A percentile compares a stretch with the other conserved stretches of the same genome.
These are phyloP conservation scores for Talaromyces rugulosus DNA, from an alignment of 2,329 filamentous ascomycete genomes.

Conservation along the genomic window DNA sequence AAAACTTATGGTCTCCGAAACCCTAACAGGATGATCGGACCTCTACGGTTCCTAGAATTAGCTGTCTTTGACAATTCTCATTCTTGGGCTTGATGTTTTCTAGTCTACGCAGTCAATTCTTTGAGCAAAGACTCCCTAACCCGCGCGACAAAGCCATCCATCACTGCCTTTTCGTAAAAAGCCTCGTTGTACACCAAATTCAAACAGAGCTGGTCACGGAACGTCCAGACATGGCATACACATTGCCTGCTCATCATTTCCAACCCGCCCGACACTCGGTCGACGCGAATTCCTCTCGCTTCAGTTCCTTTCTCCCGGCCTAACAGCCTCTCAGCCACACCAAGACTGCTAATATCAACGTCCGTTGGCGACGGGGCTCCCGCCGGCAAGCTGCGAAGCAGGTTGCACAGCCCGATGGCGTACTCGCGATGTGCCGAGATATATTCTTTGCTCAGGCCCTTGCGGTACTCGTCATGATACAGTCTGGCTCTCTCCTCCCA, in stretches of 20 bases:
- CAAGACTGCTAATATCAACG: slow-evolving; percentile 21
- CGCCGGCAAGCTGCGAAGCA: slow-evolving; percentile 19
- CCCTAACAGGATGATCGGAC: too few relatives aligned
- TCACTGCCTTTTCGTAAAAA: slow-evolving; percentile 24
- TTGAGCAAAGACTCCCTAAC: slow-evolving; percentile 1
- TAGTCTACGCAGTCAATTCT: slow-evolving; percentile 11
- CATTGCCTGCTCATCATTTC: slow-evolving; percentile 27
- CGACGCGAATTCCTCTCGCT: slow-evolving; percentile 20
- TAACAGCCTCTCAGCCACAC: slow-evolving; percentile 14
- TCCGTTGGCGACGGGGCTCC: slow-evolving; percentile 24
- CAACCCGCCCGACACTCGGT: slow-evolving; percentile 25
- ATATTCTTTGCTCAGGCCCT: slow-evolving; percentile 18
- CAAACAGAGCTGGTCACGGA: slow-evolving; percentile 28
- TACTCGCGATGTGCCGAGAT: slow-evolving; percentile 25
- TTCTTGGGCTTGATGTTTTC: too few relatives aligned
- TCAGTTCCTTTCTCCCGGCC: slow-evolving; percentile 20
- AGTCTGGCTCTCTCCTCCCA: slow-evolving; percentile 16
- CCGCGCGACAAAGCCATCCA: slow-evolving; percentile 17
- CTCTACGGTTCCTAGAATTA: too few relatives aligned
- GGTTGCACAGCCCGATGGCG: slow-evolving; percentile 18
- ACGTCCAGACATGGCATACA: slow-evolving; percentile 29
- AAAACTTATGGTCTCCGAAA: too few relatives aligned
- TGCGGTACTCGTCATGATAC: slow-evolving; percentile 19
- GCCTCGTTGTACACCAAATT: slow-evolving; percentile 30
- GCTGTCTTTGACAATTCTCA: too few relatives aligned